Percentiles rank a stretch among this genome's conserved stretches.
phyloP scores from a whole-genome alignment of 1,284 basidiomycete species.

The Puccinia novopanici region DNA sequence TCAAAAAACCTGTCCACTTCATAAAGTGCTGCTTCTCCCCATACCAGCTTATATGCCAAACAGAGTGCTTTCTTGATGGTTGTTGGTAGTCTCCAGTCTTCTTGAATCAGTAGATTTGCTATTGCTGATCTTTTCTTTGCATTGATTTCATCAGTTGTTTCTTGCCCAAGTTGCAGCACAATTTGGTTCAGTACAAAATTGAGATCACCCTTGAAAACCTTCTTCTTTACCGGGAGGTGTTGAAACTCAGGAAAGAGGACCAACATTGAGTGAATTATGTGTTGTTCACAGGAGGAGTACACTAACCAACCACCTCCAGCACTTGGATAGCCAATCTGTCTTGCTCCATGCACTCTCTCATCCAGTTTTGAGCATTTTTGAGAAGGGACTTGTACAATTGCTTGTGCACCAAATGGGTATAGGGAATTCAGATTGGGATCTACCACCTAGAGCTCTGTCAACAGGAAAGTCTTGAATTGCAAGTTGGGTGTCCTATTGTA shows the following conservation, averaged over 20 bases:
- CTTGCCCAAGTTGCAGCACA: too few relatives aligned
- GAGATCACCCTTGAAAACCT: background rate
- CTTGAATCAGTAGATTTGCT: too few relatives aligned
- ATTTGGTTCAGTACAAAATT: background rate
- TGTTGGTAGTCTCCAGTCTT: too few relatives aligned
- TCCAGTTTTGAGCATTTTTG: slow-evolving; percentile 1
- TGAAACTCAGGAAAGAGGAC: slow-evolving; percentile 16
- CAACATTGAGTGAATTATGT: background rate
- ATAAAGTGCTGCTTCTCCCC: too few relatives aligned
- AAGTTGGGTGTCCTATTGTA: background rate
- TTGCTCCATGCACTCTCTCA: background rate
- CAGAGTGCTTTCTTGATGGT: too few relatives aligned
- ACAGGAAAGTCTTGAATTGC: background rate
- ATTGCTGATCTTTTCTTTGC: too few relatives aligned
- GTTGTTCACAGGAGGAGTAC: background rate
- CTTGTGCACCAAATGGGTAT: slow-evolving; percentile 12
- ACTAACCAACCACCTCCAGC: slow-evolving; percentile 18
- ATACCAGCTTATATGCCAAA: too few relatives aligned
- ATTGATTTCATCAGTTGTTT: too few relatives aligned
- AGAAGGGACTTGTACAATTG: background rate
- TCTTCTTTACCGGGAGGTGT: background rate
- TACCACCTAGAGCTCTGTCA: background rate
- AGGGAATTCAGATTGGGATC: background rate
- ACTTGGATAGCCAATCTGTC: background rate
- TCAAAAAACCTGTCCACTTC: too few relatives aligned